Evolutionary conservation across 768 basidiomycete genomes (phyloP).

Genomic region (Pholiota molesta): DNA sequence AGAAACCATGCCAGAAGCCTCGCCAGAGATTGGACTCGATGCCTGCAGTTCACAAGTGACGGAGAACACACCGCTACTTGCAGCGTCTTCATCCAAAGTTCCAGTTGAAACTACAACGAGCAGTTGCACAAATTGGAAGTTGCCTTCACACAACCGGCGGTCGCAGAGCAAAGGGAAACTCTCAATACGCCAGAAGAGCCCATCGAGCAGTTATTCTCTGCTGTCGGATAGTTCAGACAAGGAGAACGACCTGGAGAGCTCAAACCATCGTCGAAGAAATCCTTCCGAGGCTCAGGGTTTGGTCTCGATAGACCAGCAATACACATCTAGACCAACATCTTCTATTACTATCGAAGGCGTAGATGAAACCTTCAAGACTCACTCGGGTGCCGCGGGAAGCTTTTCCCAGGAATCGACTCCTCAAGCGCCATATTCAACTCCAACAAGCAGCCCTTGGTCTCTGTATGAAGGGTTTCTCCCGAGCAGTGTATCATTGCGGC

Average conservation of each 20-base stretch:
- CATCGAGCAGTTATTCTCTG: neutral
- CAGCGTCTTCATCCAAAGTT: neutral
- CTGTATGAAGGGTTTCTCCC: neutral
- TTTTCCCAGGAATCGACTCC: neutral
- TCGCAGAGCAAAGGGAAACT: neutral
- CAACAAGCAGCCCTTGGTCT: neutral
- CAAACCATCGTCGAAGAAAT: neutral
- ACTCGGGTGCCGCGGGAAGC: neutral
- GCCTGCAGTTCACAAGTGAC: neutral
- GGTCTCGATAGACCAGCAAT: neutral
- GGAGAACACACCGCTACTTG: neutral
- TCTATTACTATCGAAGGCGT: neutral
- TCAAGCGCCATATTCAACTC: neutral
- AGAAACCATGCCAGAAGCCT: neutral
- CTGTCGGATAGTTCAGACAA: neutral
- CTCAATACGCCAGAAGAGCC: neutral
- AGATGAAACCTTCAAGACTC: neutral
- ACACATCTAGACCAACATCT: neutral
- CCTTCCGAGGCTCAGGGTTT: neutral
- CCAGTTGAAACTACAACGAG: neutral
- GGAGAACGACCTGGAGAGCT: neutral
- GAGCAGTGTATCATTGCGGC: conserved; percentile 15
- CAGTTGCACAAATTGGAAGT: neutral
- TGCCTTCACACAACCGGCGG: neutral
- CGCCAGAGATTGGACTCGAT: neutral